Percentiles rank a stretch among this genome's conserved stretches.
These are phyloP conservation scores for Alnus rubra DNA, from an alignment of 306 rosid genomes.

Conservation along the genomic window DNA sequence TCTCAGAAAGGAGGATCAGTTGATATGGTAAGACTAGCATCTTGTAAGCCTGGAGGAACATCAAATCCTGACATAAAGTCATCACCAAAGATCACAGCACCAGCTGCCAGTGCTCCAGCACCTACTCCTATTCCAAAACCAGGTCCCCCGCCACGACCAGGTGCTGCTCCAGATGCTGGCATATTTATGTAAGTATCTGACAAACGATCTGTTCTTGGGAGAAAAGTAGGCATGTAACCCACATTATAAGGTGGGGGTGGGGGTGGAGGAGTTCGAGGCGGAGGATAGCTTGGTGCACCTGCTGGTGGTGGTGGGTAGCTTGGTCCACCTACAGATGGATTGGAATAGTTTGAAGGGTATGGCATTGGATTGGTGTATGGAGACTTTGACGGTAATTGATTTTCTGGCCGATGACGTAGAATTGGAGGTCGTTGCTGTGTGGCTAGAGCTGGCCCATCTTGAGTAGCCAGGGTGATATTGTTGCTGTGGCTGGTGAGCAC, in stretches of 20 bases:
- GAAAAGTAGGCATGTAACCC: conserved; percentile 57
- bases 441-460: conserved; percentile 41
- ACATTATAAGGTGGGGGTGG: conserved; percentile 61
- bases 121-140: conserved; percentile 63
- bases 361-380: conserved; percentile 41
- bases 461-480: conserved; percentile 36
- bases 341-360: conserved; percentile 40
- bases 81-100: conserved; percentile 82
- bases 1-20: conserved; percentile 50
- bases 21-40: conserved; percentile 40
- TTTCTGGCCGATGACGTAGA: conserved; percentile 36
- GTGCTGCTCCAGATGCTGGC: conserved; percentile 46
- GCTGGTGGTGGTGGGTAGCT: conserved; percentile 36
- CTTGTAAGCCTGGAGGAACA: conserved; percentile 46
- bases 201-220: conserved; percentile 46
- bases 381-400: conserved; percentile 35
- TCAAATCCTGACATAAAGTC: conserved; percentile 75
- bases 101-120: conserved; percentile 83
- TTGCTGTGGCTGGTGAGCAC: conserved; percentile 32
- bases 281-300: conserved; percentile 49
- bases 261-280: conserved; percentile 52
- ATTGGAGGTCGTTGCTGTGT: conserved; percentile 34
- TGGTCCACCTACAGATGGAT: conserved; percentile 46
- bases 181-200: conserved; percentile 42
- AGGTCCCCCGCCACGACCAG: conserved; percentile 36